Conservation (phyloP, 192 early-diverging fungal genomes). For the Mortierella claussenii region DNA sequence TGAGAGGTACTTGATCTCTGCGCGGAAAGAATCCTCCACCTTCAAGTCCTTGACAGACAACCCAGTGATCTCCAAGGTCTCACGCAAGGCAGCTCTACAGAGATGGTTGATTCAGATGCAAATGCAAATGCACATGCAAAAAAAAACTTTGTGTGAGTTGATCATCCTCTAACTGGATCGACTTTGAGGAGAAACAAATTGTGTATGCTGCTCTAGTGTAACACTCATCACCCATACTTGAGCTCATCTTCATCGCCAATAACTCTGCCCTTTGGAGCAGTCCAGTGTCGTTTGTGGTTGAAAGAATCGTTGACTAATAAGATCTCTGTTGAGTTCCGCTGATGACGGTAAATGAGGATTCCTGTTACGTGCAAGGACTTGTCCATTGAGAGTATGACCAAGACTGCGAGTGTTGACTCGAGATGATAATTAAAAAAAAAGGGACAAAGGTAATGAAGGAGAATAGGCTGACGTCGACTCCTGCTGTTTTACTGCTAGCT, state of each 20-base stretch:
- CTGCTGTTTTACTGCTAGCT: not conserved
- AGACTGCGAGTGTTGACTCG: not conserved
- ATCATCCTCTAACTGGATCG: no score
- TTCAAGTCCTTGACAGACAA: slow-evolving; percentile 74
- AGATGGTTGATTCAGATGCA: no score
- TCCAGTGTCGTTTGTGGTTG: slow-evolving; percentile 84
- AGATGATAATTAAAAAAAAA: slow-evolving; percentile 6
- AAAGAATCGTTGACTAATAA: slow-evolving; percentile 87
- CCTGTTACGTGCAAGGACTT: slow-evolving; percentile 68
- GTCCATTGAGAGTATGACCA: slow-evolving; percentile 55
- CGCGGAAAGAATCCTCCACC: slow-evolving; percentile 77
- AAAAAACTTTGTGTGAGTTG: no score
- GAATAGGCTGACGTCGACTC: not conserved
- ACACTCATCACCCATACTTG: slow-evolving; percentile 69
- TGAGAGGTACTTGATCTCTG: slow-evolving; percentile 84
- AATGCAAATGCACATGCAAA: no score
- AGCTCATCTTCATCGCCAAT: slow-evolving; percentile 85
- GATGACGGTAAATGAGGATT: slow-evolving; percentile 78
- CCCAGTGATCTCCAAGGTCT: slow-evolving; percentile 79
- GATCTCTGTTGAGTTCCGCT: slow-evolving; percentile 75
- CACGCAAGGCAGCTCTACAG: slow-evolving; percentile 81
- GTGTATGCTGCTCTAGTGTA: not conserved
- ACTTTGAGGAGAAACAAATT: no score
- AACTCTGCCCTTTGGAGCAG: slow-evolving; percentile 81
- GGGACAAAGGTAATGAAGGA: not conserved